These are phyloP conservation scores for Nemania serpens DNA, from an alignment of 2,329 filamentous ascomycete genomes.

Conservation along the genomic window DNA sequence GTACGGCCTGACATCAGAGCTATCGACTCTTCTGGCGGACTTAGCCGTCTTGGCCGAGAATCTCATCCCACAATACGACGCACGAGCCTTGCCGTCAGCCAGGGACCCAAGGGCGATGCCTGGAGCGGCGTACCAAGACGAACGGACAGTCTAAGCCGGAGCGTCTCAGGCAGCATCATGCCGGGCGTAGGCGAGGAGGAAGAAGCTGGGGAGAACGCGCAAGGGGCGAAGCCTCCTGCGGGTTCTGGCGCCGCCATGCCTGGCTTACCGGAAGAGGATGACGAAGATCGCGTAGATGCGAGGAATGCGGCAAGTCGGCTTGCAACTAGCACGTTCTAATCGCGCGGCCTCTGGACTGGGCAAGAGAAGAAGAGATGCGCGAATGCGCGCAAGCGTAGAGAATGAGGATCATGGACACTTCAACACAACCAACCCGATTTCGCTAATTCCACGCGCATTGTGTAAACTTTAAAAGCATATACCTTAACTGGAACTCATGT, in stretches of 20 bases:
- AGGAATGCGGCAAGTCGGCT: constrained; percentile 92
- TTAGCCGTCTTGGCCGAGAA: constrained; percentile 88
- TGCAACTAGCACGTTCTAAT: constrained; percentile 89
- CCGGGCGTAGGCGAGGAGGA: constrained; percentile 71
- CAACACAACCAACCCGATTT: constrained; percentile 1
- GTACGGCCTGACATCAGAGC: constrained; percentile 90
- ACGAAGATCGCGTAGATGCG: constrained; percentile 93
- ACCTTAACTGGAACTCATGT: constrained; percentile 9
- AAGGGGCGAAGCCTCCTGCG: constrained; percentile 45
- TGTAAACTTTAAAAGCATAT: constrained; percentile 16
- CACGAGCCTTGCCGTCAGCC: constrained; percentile 79
- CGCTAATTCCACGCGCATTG: constrained; percentile 4
- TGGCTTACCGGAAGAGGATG: constrained; percentile 75
- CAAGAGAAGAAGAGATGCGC: constrained; percentile 18
- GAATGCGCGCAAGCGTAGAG: constrained; percentile 24
- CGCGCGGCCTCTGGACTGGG: constrained; percentile 1
- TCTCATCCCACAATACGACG: constrained; percentile 77
- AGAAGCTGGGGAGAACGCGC: constrained; percentile 49
- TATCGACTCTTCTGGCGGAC: constrained; percentile 88
- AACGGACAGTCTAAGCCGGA: constrained; percentile 77
- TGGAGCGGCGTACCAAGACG: constrained; percentile 94
- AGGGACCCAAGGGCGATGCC: constrained; percentile 96
- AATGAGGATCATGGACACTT: constrained; percentile 8
- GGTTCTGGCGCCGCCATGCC: constrained; percentile 54
- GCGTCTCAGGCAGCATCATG: constrained; percentile 78